Conservation (phyloP, 2,329 filamentous ascomycete species). For the Didymella lethalis region DNA sequence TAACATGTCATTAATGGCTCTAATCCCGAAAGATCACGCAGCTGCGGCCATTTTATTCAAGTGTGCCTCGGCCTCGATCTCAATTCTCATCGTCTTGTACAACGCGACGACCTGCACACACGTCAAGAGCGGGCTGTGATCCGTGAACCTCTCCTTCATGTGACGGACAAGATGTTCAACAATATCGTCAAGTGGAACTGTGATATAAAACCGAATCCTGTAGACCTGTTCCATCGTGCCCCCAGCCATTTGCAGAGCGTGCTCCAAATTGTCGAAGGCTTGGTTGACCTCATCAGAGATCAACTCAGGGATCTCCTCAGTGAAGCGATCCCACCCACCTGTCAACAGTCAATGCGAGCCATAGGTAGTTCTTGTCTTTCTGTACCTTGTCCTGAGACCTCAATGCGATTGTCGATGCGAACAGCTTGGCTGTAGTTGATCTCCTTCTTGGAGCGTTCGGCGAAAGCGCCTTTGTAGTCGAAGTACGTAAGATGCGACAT, state of each 20-base stretch:
- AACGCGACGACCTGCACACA: conserved; percentile 32
- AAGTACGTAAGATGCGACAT: conserved; percentile 28
- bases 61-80: conserved; percentile 38
- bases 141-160: conserved; percentile 33
- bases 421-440: conserved; percentile 30
- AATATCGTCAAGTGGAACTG: conserved; percentile 23
- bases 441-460: conserved; percentile 27
- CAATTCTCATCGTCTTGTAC: conserved; percentile 34
- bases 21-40: not conserved
- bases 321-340: conserved; percentile 39
- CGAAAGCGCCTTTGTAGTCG: conserved; percentile 35
- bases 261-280: conserved; percentile 64
- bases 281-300: conserved; percentile 36
- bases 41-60: conserved; percentile 11
- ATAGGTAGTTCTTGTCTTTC: not conserved
- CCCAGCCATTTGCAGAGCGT: conserved; percentile 60
- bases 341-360: not conserved
- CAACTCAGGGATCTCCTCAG: conserved; percentile 31
- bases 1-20: not conserved
- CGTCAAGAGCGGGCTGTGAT: conserved; percentile 37
- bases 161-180: conserved; percentile 25
- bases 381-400: conserved; percentile 40
- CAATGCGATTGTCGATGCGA: conserved; percentile 35
- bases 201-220: conserved; percentile 33
- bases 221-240: conserved; percentile 61